Percentiles rank a stretch among this genome's conserved stretches.
Evolutionary conservation across 2,329 filamentous ascomycete species (phyloP).

Genomic region (Aspergillus tamarii): DNA sequence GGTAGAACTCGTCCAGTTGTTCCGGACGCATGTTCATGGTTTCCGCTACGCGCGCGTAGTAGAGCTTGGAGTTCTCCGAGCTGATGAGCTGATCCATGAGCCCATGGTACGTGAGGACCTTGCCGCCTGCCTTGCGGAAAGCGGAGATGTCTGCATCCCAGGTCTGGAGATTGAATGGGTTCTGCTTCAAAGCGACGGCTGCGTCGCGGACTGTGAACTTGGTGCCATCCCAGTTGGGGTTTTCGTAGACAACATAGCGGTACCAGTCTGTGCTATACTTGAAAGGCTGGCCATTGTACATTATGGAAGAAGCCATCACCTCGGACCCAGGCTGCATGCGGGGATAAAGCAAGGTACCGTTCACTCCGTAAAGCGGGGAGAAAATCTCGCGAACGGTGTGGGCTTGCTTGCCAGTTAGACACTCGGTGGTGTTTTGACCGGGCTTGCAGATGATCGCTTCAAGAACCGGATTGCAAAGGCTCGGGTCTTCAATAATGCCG

Average conservation of each 20-base stretch:
- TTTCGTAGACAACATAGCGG: conserved; percentile 47
- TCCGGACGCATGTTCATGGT: conserved; percentile 38
- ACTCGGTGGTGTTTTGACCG: conserved; percentile 22
- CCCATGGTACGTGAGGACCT: conserved; percentile 48
- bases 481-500: conserved; percentile 43
- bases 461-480: conserved; percentile 37
- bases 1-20: conserved; percentile 46
- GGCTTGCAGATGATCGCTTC: conserved; percentile 36
- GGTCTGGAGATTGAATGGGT: conserved; percentile 56
- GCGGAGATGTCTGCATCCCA: conserved; percentile 51
- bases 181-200: conserved; percentile 36
- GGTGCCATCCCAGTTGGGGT: conserved; percentile 44
- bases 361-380: conserved; percentile 35
- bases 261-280: conserved; percentile 48
- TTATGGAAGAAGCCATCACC: conserved; percentile 27
- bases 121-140: conserved; percentile 49
- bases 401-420: conserved; percentile 36
- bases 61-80: conserved; percentile 56
- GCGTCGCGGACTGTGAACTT: conserved; percentile 44
- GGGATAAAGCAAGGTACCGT: conserved; percentile 37
- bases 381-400: conserved; percentile 34
- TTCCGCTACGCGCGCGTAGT: conserved; percentile 50
- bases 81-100: conserved; percentile 56
- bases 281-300: conserved; percentile 43
- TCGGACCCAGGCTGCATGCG: conserved; percentile 42